Evolutionary conservation across 2,329 filamentous ascomycete genomes (phyloP).

Genomic region (Exophiala calicioides): DNA sequence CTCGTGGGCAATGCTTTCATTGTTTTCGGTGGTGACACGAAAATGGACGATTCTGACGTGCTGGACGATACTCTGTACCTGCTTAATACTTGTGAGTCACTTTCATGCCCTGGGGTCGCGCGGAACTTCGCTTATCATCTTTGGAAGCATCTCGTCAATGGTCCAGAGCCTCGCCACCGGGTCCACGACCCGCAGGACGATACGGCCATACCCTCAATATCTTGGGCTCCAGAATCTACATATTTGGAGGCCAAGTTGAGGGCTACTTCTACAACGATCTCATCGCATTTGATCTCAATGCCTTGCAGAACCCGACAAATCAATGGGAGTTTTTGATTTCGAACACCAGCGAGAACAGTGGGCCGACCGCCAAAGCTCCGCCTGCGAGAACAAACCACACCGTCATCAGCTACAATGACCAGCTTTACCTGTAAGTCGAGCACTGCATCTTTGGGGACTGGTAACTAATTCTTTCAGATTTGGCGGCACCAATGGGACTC

Average conservation of each 20-base stretch:
- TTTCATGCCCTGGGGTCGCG: neutral
- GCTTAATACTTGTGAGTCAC: conserved; percentile 85
- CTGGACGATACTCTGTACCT: conserved; percentile 95
- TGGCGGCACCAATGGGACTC: conserved; percentile 90
- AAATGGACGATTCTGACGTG: conserved; percentile 87
- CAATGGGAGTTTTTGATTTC: conserved; percentile 91
- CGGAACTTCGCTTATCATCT: conserved; percentile 35
- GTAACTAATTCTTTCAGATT: conserved; percentile 61
- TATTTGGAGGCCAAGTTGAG: conserved; percentile 97
- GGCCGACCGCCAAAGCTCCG: conserved; percentile 67
- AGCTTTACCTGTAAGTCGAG: conserved; percentile 77
- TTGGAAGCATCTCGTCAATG: conserved; percentile 97
- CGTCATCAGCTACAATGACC: conserved; percentile 87
- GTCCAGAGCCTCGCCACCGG: conserved; percentile 88
- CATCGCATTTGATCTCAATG: conserved; percentile 92
- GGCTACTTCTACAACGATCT: conserved; percentile 98
- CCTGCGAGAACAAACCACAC: conserved; percentile 94
- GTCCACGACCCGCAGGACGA: conserved; percentile 80
- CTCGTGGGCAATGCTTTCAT: conserved; percentile 98
- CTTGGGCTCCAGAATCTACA: conserved; percentile 91
- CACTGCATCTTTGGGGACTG: neutral
- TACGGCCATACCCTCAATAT: conserved; percentile 98
- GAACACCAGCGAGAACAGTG: conserved; percentile 64
- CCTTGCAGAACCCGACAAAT: conserved; percentile 85
- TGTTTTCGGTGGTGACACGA: conserved; percentile 97